These are phyloP conservation scores for Heimioporus punctisporus DNA, from an alignment of 1,284 basidiomycete genomes.

Conservation along the genomic window DNA sequence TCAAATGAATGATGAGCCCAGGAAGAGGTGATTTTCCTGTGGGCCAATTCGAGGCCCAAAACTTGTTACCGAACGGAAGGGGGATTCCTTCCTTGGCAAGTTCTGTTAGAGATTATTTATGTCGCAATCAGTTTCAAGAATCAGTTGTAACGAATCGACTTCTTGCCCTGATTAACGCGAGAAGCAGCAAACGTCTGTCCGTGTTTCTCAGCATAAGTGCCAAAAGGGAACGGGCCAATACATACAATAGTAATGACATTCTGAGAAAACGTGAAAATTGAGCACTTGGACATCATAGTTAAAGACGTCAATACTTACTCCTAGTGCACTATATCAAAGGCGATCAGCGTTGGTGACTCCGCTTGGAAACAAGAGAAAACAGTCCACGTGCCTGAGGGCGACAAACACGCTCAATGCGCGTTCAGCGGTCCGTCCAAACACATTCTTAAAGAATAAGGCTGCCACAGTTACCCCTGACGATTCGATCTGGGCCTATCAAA, in stretches of 20 bases:
- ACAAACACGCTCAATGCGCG: constrained; percentile 53
- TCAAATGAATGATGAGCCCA: constrained; percentile 39
- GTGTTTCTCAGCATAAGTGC: neutral
- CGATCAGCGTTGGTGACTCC: neutral
- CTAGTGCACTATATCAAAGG: constrained; percentile 22
- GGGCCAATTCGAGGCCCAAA: constrained; percentile 45
- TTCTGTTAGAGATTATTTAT: constrained; percentile 24
- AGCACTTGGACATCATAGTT: neutral
- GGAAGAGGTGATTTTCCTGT: constrained; percentile 40
- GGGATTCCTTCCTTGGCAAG: constrained; percentile 44
- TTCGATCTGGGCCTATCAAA: constrained; percentile 43
- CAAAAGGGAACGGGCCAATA: neutral
- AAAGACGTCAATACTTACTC: constrained; percentile 17
- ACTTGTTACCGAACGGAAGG: constrained; percentile 39
- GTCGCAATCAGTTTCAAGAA: neutral
- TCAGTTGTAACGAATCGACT: neutral
- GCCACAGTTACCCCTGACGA: constrained; percentile 51
- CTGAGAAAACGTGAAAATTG: constrained; percentile 15
- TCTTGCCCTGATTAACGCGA: constrained; percentile 46
- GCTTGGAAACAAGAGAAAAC: neutral
- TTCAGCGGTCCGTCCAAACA: constrained; percentile 50
- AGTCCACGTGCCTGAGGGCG: constrained; percentile 44
- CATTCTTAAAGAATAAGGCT: constrained; percentile 53
- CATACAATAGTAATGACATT: constrained; percentile 39
- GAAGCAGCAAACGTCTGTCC: constrained; percentile 45